Evolutionary conservation across 345 rosid species (phyloP).

Genomic region (Citrus unshiu): DNA sequence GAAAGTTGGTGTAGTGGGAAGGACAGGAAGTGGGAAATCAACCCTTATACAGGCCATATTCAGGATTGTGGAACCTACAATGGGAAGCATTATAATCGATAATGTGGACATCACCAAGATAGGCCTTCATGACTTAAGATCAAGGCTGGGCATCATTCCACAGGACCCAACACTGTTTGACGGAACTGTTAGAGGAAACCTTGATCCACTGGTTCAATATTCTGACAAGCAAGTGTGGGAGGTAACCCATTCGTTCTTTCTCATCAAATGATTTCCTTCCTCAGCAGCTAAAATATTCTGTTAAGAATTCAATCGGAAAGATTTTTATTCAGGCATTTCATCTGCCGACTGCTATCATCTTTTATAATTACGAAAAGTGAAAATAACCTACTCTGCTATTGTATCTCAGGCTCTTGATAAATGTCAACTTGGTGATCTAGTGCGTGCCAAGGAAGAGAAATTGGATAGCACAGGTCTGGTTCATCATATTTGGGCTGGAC

Average conservation of each 20-base stretch:
- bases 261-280: neutral
- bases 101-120: slow-evolving; percentile 70
- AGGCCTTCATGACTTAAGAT: slow-evolving; percentile 84
- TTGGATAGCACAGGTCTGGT: slow-evolving; percentile 61
- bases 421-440: slow-evolving; percentile 74
- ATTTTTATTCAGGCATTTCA: no score
- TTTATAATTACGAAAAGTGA: no score
- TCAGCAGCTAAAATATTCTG: neutral
- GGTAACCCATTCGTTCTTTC: slow-evolving; percentile 33
- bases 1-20: slow-evolving; percentile 91
- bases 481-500: neutral
- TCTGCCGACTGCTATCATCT: no score
- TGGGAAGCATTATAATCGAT: slow-evolving; percentile 82
- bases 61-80: slow-evolving; percentile 81
- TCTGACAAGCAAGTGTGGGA: slow-evolving; percentile 68
- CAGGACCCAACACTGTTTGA: slow-evolving; percentile 95
- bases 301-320: no score
- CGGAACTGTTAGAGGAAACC: slow-evolving; percentile 88
- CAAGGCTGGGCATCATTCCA: slow-evolving; percentile 90
- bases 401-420: slow-evolving; percentile 64
- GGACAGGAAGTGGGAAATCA: slow-evolving; percentile 97
- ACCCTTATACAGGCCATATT: slow-evolving; percentile 86
- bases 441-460: slow-evolving; percentile 68
- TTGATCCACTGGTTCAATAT: slow-evolving; percentile 72
- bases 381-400: neutral